Evolutionary conservation across 352 stramenopile genomes (phyloP).

Genomic region (Phytophthora cryptogea): DNA sequence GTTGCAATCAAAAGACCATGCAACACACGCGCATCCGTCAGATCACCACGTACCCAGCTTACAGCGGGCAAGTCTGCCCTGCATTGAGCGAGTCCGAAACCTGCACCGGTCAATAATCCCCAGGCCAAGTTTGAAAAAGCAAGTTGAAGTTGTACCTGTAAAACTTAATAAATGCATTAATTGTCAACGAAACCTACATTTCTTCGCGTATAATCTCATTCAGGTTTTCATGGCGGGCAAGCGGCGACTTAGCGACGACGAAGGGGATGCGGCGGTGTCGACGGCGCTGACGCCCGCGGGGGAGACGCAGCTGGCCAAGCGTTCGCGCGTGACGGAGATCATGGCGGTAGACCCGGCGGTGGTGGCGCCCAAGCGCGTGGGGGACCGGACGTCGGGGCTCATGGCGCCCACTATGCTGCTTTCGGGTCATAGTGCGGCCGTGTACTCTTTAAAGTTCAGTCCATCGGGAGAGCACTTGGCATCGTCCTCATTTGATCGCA

Average conservation of each 20-base stretch:
- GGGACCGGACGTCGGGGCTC: conserved; percentile 69
- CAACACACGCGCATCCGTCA: conserved; percentile 33
- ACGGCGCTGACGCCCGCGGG: conserved; percentile 33
- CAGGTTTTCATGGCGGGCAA: conserved; percentile 34
- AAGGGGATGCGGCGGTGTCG: conserved; percentile 15
- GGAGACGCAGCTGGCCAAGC: conserved; percentile 60
- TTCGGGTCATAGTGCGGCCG: conserved; percentile 69
- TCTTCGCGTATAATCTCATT: background rate
- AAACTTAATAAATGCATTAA: too few species aligned
- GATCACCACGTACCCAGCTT: conserved; percentile 38
- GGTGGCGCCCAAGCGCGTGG: conserved; percentile 53
- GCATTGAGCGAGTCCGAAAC: conserved; percentile 29
- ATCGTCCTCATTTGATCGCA: conserved; percentile 75
- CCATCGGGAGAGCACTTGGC: conserved; percentile 68
- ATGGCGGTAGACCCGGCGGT: conserved; percentile 70
- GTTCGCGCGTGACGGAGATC: conserved; percentile 70
- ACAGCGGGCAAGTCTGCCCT: conserved; percentile 38
- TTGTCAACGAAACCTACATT: background rate
- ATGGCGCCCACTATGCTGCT: conserved; percentile 80
- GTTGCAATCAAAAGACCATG: conserved; percentile 56
- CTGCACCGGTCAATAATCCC: conserved; percentile 22
- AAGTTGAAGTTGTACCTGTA: background rate
- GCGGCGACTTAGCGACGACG: conserved; percentile 28
- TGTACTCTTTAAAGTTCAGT: conserved; percentile 86
- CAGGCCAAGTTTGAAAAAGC: too few species aligned